phyloP scores from a whole-genome alignment of 1,139 yeast genomes.

The Chernovozyma aurita region DNA sequence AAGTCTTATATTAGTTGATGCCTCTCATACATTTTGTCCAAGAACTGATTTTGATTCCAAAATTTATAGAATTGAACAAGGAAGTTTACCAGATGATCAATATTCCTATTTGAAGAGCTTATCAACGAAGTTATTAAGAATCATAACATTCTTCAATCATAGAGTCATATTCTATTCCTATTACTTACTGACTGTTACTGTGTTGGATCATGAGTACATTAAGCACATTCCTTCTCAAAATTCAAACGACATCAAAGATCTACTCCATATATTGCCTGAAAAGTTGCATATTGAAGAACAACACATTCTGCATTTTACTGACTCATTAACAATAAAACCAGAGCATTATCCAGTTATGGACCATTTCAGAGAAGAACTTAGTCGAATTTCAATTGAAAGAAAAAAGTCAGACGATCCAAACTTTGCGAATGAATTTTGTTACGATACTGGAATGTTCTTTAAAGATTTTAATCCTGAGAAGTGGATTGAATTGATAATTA shows the following conservation, averaged over 20 bases:
- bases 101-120: slow-evolving; percentile 10
- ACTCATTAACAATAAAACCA: slow-evolving; percentile 13
- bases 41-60: slow-evolving; percentile 25
- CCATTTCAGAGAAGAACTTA: slow-evolving; percentile 12
- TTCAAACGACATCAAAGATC: slow-evolving; percentile 11
- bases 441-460: slow-evolving; percentile 19
- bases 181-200: slow-evolving; percentile 18
- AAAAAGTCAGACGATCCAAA: not conserved
- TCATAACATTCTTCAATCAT: slow-evolving; percentile 26
- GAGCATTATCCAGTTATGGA: slow-evolving; percentile 24
- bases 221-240: slow-evolving; percentile 9
- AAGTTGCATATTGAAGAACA: slow-evolving; percentile 21
- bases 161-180: slow-evolving; percentile 25
- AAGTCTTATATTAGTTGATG: slow-evolving; percentile 32
- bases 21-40: slow-evolving; percentile 29
- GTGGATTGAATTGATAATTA: slow-evolving; percentile 16
- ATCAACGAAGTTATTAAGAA: slow-evolving; percentile 20
- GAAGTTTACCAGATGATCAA: not conserved
- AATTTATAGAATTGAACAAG: slow-evolving; percentile 15
- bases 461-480: slow-evolving; percentile 25
- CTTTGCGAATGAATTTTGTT: slow-evolving; percentile 14
- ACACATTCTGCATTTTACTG: slow-evolving; percentile 16
- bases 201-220: slow-evolving; percentile 19
- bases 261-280: slow-evolving; percentile 19
- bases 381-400: not conserved